These are phyloP conservation scores for Tetrahymena malaccensis DNA, from an alignment of 73 alveolate species.

Conservation along the genomic window DNA sequence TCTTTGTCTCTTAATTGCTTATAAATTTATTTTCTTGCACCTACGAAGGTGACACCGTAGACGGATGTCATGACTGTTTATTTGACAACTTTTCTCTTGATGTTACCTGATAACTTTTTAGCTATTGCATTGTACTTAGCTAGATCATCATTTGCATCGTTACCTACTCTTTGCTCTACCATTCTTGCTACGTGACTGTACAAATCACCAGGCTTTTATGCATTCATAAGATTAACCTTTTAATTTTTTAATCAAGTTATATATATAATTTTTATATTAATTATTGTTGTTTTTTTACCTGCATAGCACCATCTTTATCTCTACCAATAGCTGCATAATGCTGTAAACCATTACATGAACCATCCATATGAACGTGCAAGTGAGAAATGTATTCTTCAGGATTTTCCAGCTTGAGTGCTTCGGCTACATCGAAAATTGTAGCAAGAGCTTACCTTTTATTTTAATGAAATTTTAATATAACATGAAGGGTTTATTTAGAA, in stretches of 20 bases:
- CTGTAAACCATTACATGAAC: constrained; percentile 92
- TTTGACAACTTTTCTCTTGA: constrained; percentile 78
- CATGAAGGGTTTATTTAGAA: not conserved
- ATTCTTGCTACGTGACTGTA: constrained; percentile 67
- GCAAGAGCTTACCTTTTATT: constrained; percentile 36
- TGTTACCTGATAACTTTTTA: constrained; percentile 48
- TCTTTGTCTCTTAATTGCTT: constrained; percentile 66
- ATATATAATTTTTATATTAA: too few species aligned
- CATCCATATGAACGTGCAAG: constrained; percentile 90
- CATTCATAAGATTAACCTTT: constrained; percentile 65
- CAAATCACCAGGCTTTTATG: constrained; percentile 84
- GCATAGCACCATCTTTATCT: constrained; percentile 81
- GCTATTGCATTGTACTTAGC: constrained; percentile 50
- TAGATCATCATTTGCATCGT: constrained; percentile 29
- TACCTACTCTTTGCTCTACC: constrained; percentile 36
- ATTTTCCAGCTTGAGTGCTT: constrained; percentile 52
- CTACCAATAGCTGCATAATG: constrained; percentile 96
- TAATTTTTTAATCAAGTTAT: too few species aligned
- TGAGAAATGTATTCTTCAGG: constrained; percentile 69
- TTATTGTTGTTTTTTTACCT: not conserved
- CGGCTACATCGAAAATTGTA: constrained; percentile 63
- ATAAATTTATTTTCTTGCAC: constrained; percentile 78
- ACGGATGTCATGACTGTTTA: constrained; percentile 96
- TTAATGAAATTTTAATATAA: not conserved
- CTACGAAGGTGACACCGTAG: constrained; percentile 91